Percentiles rank a stretch among this genome's conserved stretches.
phyloP scores from a whole-genome alignment of 306 rosid genomes.

The Psophocarpus tetragonolobus region DNA sequence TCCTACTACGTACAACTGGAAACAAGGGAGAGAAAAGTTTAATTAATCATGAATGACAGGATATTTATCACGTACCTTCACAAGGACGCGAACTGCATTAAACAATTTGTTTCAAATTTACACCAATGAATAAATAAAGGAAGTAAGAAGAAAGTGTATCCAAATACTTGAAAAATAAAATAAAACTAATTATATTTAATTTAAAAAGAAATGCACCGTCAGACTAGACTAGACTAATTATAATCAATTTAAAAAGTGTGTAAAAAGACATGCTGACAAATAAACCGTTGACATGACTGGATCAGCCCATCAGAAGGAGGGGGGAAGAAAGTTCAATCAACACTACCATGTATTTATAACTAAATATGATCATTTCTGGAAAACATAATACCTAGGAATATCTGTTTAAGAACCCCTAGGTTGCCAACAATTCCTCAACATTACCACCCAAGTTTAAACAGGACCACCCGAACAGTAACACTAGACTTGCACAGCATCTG shows the following conservation, averaged over 20 bases:
- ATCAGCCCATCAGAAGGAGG: not conserved
- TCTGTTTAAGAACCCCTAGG: not conserved
- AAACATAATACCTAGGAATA: not conserved
- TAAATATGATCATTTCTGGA: not conserved
- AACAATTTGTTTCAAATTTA: conserved; percentile 17
- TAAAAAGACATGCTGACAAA: conserved; percentile 18
- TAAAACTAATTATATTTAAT: not conserved
- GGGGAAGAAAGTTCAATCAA: conserved; percentile 8
- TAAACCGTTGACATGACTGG: not conserved
- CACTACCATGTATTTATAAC: conserved; percentile 27
- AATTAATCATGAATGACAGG: conserved; percentile 11
- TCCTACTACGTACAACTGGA: conserved; percentile 64
- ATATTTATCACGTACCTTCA: not conserved
- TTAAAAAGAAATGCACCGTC: too few relatives aligned
- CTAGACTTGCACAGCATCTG: conserved; percentile 10
- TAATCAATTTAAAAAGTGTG: not conserved
- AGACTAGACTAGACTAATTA: too few relatives aligned
- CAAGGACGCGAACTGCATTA: not conserved
- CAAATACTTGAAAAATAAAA: not conserved
- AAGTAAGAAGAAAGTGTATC: not conserved
- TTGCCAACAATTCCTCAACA: conserved; percentile 6
- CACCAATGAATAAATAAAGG: not conserved
- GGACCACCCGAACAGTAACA: conserved; percentile 16
- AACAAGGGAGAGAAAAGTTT: conserved; percentile 16
- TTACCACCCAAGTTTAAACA: conserved; percentile 18